Percentiles rank a stretch among this genome's conserved stretches.
Evolutionary conservation across 2,329 filamentous ascomycete species (phyloP).

Genomic region (Ophiostoma himal-ulmi): DNA sequence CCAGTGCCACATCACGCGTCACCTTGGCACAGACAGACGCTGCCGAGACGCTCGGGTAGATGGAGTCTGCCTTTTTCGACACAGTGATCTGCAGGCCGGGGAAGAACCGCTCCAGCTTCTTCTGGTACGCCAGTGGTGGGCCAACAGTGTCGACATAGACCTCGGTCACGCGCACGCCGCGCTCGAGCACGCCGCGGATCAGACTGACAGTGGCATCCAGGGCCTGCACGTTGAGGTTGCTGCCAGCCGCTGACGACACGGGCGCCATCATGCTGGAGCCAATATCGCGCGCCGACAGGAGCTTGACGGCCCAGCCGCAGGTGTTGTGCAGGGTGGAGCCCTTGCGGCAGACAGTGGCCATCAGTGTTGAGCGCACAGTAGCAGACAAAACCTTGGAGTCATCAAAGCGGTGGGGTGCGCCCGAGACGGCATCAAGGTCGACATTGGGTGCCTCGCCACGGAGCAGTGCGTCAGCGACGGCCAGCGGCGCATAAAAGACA

Average conservation of each 20-base stretch:
- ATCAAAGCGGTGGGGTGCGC: slow-evolving; percentile 74
- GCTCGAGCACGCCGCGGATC: slow-evolving; percentile 68
- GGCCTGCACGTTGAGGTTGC: slow-evolving; percentile 90
- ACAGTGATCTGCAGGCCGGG: slow-evolving; percentile 70
- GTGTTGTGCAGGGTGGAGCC: slow-evolving; percentile 42
- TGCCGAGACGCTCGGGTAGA: slow-evolving; percentile 89
- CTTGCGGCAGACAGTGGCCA: slow-evolving; percentile 61
- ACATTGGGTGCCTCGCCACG: slow-evolving; percentile 37
- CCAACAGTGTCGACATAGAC: slow-evolving; percentile 96
- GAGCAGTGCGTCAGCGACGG: slow-evolving; percentile 65
- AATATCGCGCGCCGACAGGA: slow-evolving; percentile 80
- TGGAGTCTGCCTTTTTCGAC: slow-evolving; percentile 83
- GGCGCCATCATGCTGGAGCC: slow-evolving; percentile 68
- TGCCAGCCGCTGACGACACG: slow-evolving; percentile 55
- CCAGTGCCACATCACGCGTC: slow-evolving; percentile 82
- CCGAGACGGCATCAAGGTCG: slow-evolving; percentile 18
- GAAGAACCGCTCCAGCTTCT: slow-evolving; percentile 75
- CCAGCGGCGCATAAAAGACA: slow-evolving; percentile 68
- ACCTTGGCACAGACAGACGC: slow-evolving; percentile 95
- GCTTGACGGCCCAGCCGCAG: slow-evolving; percentile 78
- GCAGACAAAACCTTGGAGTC: slow-evolving; percentile 90
- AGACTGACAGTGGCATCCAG: slow-evolving; percentile 85
- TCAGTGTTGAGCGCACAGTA: slow-evolving; percentile 65
- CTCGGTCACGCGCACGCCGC: slow-evolving; percentile 75
- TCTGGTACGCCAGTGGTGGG: slow-evolving; percentile 74